Evolutionary conservation across 352 stramenopile genomes (phyloP), one percentile per base, ranked within the genome.

Genomic region (Pythium monospermum): DNA sequence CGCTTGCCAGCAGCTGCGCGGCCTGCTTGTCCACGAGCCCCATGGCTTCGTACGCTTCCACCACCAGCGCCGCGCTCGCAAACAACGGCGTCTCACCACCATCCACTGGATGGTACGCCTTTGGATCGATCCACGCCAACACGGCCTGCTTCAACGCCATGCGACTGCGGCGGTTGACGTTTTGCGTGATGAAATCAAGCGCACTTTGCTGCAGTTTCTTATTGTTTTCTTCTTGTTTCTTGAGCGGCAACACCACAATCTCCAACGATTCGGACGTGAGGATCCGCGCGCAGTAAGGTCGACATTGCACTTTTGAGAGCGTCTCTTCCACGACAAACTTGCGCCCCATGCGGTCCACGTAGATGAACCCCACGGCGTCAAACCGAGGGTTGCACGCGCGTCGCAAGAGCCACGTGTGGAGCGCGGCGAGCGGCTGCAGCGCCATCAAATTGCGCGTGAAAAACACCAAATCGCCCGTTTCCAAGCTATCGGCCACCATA

Each of bases 301-400:
- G 76, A 53, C 82, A 91, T 50, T 89, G 76, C 38, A 94, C 78
- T 41, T 83, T 78, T 36, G 64, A 49, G 40, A 89, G 72, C 61
- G 81, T 92, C 58, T 94, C 83, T 59, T 94, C 83, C 31, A 92
- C 76, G 21, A 94, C 69, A 32, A 87, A 94, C 53, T 90, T 90
- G 55, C 78, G 76, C 2, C 83, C 83, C 40, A 94, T 55, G 27
- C 76, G 71, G 52, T 94, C 79, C 38, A 92, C 81, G 49, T 85
- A 87, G 46, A 94, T 63, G 69, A 83, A 86, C 0, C 83, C 83
- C 31, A 77, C 83, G 59, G 92, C 81, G 51, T 94, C 83, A 50
- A 88, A 94, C 41, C 73, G 81, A 16, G 78, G 68, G n/a, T 79
- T 59, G 52, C 85, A 69, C 7, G 60, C 61, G 44, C 69, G 48